phyloP scores from a whole-genome alignment of 352 stramenopile species.

The Globisporangium heterothallicum region DNA sequence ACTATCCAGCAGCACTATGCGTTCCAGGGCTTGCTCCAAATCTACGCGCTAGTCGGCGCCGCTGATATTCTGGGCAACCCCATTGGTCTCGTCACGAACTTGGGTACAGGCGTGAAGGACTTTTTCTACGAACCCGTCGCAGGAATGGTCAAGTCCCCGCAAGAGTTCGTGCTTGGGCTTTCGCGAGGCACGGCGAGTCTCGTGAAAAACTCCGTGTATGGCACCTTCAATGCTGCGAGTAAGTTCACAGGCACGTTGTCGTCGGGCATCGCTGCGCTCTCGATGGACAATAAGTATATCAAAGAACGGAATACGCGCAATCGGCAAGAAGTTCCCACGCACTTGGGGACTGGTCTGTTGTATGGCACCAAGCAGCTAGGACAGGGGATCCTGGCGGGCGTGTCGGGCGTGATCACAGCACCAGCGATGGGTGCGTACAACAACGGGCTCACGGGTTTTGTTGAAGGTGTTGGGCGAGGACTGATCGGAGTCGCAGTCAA shows the following conservation, averaged over 20 bases:
- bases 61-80: constrained; percentile 88
- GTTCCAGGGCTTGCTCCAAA: constrained; percentile 68
- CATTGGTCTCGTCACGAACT: constrained; percentile 83
- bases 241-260: constrained; percentile 92
- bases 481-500: constrained; percentile 88
- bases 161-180: constrained; percentile 86
- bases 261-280: constrained; percentile 85
- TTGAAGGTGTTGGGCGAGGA: constrained; percentile 85
- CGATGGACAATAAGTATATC: constrained; percentile 88
- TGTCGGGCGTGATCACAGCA: constrained; percentile 90
- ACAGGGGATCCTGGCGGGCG: constrained; percentile 84
- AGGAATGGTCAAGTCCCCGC: constrained; percentile 79
- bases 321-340: constrained; percentile 77
- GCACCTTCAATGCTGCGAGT: constrained; percentile 91
- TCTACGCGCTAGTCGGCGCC: constrained; percentile 70
- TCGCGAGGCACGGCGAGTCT: constrained; percentile 86
- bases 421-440: constrained; percentile 87
- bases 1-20: constrained; percentile 81
- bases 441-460: constrained; percentile 85
- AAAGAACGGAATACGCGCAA: constrained; percentile 70
- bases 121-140: constrained; percentile 90
- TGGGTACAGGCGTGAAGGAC: constrained; percentile 85
- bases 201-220: constrained; percentile 88
- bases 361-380: constrained; percentile 89
- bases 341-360: constrained; percentile 77